Evolutionary conservation across 2,329 filamentous ascomycete species (phyloP).

Genomic region (Ophiobolus disseminans): DNA sequence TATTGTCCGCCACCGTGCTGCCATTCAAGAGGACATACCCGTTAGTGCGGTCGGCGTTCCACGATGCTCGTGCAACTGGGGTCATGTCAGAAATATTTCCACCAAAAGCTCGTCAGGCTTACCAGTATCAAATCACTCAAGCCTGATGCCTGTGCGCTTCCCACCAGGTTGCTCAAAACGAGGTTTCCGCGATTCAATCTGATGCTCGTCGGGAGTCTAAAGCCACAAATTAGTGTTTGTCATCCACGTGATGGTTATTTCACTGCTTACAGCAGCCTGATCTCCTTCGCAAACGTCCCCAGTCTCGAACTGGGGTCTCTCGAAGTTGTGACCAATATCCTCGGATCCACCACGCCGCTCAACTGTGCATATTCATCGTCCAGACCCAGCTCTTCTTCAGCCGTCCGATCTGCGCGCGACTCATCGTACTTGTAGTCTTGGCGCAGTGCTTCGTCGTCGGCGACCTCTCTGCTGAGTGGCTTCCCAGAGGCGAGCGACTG

Average conservation of each 20-base stretch:
- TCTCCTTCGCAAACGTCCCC: constrained; percentile 91
- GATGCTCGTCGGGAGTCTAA: constrained; percentile 85
- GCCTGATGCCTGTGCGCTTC: constrained; percentile 79
- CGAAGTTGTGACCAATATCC: constrained; percentile 89
- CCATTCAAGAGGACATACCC: no score
- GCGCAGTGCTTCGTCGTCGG: constrained; percentile 82
- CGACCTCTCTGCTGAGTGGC: constrained; percentile 79
- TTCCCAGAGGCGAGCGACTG: constrained; percentile 88
- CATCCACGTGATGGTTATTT: no score
- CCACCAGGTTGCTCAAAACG: constrained; percentile 83
- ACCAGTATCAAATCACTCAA: constrained; percentile 79
- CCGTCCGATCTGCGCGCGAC: constrained; percentile 70
- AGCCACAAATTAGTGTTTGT: no score
- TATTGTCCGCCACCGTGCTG: no score
- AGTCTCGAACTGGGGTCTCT: constrained; percentile 85
- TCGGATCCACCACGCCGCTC: constrained; percentile 88
- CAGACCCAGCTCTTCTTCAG: constrained; percentile 73
- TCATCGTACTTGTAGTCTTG: constrained; percentile 96
- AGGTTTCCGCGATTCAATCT: constrained; percentile 91
- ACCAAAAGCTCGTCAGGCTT: no score
- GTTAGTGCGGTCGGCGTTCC: constrained; percentile 91
- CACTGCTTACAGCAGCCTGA: constrained; percentile 78
- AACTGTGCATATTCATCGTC: constrained; percentile 92
- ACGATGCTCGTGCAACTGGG: constrained; percentile 85
- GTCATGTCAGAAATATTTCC: no score